Percentiles rank a stretch among this genome's conserved stretches.
Conservation (phyloP, 176 grass and related monocot species). For the Aegilops longissima region DNA sequence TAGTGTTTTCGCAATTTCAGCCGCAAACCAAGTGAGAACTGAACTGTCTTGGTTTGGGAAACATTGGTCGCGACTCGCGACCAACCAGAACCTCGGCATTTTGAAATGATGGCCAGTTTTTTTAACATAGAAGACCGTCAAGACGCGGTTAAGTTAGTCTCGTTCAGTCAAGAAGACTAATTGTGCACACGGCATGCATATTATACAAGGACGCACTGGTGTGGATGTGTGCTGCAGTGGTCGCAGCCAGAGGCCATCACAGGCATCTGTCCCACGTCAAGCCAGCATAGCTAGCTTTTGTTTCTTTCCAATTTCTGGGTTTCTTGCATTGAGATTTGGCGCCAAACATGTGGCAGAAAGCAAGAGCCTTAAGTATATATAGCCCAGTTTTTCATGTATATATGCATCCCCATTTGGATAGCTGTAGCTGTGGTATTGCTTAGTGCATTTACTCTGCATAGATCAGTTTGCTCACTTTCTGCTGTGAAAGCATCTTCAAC, state of each 20-base stretch:
- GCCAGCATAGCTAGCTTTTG: background rate
- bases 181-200: background rate
- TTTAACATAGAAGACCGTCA: background rate
- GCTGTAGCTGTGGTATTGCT: background rate
- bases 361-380: background rate
- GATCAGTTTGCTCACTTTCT: background rate
- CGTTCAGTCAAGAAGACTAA: background rate
- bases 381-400: background rate
- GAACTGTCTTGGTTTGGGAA: background rate
- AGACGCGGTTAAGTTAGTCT: background rate
- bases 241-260: background rate
- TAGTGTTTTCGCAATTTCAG: background rate
- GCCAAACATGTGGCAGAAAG: background rate
- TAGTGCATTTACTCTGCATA: background rate
- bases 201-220: background rate
- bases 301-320: background rate
- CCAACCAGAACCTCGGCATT: background rate
- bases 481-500: background rate
- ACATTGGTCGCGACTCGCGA: background rate
- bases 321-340: background rate
- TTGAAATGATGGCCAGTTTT: background rate
- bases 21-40: slow-evolving; percentile 10
- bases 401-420: background rate
- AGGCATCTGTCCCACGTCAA: background rate
- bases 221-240: background rate